Conservation (phyloP, 257 asterid genomes). For the Paraleonurus japonicus region DNA sequence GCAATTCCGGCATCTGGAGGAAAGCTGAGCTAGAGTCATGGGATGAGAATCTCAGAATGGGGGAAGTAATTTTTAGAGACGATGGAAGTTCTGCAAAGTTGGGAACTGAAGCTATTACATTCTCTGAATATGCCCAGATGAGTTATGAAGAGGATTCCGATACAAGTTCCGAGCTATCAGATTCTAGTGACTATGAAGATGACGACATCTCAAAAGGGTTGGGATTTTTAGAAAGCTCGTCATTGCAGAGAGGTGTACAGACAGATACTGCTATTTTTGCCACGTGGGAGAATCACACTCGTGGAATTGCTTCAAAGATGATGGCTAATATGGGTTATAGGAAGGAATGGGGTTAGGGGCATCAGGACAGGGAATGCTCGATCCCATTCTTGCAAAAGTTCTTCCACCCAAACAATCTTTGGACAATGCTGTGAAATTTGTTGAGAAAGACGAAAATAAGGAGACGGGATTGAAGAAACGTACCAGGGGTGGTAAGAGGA, state of each 20-base stretch:
- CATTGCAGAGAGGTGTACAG: slow-evolving; percentile 68
- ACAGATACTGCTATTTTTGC: slow-evolving; percentile 83
- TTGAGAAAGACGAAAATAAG: slow-evolving; percentile 36
- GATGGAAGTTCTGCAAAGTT: slow-evolving; percentile 76
- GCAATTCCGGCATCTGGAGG: slow-evolving; percentile 69
- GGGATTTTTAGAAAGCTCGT: slow-evolving; percentile 65
- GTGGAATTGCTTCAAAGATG: slow-evolving; percentile 96
- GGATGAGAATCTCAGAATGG: slow-evolving; percentile 63
- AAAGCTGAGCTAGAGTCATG: slow-evolving; percentile 87
- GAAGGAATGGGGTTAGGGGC: slow-evolving; percentile 99
- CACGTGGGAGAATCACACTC: slow-evolving; percentile 95
- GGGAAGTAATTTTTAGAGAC: slow-evolving; percentile 62
- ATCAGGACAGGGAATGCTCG: slow-evolving; percentile 84
- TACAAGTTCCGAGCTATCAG: slow-evolving; percentile 48
- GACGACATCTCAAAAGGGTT: slow-evolving; percentile 50
- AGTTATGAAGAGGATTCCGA: slow-evolving; percentile 68
- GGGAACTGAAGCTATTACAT: slow-evolving; percentile 59
- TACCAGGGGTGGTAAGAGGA: slow-evolving; percentile 89
- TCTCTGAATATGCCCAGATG: slow-evolving; percentile 56
- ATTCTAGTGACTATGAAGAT: slow-evolving; percentile 59
- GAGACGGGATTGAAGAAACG: slow-evolving; percentile 53
- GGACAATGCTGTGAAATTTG: slow-evolving; percentile 58
- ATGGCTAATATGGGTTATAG: slow-evolving; percentile 98
- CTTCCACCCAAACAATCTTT: slow-evolving; percentile 84
- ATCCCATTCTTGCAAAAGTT: slow-evolving; percentile 71